Evolutionary conservation across 805 yeast genomes (phyloP).

Genomic region (Wickerhamomyces pijperi): DNA sequence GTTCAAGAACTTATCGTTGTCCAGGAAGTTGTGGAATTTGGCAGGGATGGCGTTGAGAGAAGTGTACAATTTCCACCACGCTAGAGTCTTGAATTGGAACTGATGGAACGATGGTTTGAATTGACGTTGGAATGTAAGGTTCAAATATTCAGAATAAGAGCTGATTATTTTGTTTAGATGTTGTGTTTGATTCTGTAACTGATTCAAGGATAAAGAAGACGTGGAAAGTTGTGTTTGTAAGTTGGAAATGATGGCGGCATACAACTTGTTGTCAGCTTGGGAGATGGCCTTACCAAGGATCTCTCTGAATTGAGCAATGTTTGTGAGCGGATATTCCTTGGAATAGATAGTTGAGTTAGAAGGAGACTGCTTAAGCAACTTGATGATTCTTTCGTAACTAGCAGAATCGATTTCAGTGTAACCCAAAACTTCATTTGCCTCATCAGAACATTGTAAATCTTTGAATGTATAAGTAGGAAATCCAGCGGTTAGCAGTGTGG

Average conservation of each 20-base stretch:
- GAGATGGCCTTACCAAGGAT: constrained; percentile 8
- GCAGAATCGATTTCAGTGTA: constrained; percentile 18
- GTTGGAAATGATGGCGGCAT: constrained; percentile 8
- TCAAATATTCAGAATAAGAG: constrained; percentile 21
- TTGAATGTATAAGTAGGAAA: constrained; percentile 14
- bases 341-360: constrained; percentile 18
- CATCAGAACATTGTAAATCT: constrained; percentile 5
- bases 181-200: constrained; percentile 7
- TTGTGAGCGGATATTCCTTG: constrained; percentile 14
- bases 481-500: constrained; percentile 1
- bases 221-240: constrained; percentile 10
- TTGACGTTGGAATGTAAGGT: constrained; percentile 18
- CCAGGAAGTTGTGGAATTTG: constrained; percentile 17
- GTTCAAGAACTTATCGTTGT: constrained; percentile 13
- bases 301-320: constrained; percentile 11
- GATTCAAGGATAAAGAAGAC: constrained; percentile 12
- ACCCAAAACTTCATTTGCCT: constrained; percentile 4
- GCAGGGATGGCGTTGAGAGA: constrained; percentile 20
- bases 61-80: constrained; percentile 22
- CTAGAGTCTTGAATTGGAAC: constrained; percentile 17
- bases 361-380: constrained; percentile 19
- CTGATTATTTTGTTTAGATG: constrained; percentile 14
- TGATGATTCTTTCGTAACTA: constrained; percentile 13
- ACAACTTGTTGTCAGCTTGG: constrained; percentile 9
- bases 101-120: constrained; percentile 18